Evolutionary conservation across 2,329 filamentous ascomycete genomes (phyloP), one percentile per base, ranked within the genome.

Genomic region (Aspergillus fijiensis): DNA sequence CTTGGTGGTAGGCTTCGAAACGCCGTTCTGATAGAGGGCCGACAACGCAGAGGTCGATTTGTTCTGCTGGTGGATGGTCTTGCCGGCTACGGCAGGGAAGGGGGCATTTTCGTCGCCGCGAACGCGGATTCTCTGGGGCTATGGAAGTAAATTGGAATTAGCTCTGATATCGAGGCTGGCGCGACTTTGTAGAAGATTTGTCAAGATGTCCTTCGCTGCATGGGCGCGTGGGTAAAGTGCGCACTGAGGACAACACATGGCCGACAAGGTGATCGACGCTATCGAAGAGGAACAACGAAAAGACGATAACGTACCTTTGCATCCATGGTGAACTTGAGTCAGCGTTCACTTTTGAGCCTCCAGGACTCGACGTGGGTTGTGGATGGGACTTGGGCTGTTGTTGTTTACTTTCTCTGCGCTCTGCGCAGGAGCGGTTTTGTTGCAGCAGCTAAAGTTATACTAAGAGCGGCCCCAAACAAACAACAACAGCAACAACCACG

Each of bases 41-140:
- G 78, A 90, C 66, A 83, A 84, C 77, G 77, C 89, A 76, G 75
- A 87, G 35, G 83, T 87, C 9, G 92, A 96, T 77, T 96, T 96
- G 79, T 92, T 89, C 64, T 89, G 89, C 69, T 92, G 88, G 69
- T 96, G 91, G 63, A 92, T 79, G 56, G 84, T 79, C 73, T 87
- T 87, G 67, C 84, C 84, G 61, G 81, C 64, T 56, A 73, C 71
- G 49, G 74, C 76, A 57, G 80, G 74, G 57, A 82, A 79, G 53
- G 81, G 76, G 60, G 82, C 77, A 76, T 95, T 95, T 77, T 96
- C 91, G 78, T 92, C 89, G 55, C 80, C 80, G 72, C 83, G 82
- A 69, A 84, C 80, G 74, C 85, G 84, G 73, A 87, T 76, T 76
- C 89, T 85, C 76, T 89, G 89, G 63, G 90, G 90, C 91, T 94